Conservation (phyloP, 768 basidiomycete genomes). For the Lactifluus echinatus region DNA sequence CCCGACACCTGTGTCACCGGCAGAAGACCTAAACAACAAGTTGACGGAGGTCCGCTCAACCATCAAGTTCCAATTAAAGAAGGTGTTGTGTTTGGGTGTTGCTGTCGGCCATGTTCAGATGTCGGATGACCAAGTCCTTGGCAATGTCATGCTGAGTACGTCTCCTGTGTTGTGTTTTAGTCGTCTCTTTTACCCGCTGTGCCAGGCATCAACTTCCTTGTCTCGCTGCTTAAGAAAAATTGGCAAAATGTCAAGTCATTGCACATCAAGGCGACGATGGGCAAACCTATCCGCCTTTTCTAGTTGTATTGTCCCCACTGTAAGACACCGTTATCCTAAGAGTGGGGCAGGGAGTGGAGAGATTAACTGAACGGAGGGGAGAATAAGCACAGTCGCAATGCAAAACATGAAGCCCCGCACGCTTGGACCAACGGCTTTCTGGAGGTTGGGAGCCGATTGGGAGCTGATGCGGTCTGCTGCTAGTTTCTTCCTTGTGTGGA, state of each 20-base stretch:
- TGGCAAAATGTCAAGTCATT: constrained; percentile 99
- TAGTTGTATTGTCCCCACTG: constrained; percentile 31
- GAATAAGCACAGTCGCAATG: constrained; percentile 44
- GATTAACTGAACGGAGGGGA: constrained; percentile 23
- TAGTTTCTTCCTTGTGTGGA: background rate
- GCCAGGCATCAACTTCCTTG: constrained; percentile 97
- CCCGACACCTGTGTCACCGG: constrained; percentile 92
- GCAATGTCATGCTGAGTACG: constrained; percentile 94
- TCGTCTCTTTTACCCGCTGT: background rate
- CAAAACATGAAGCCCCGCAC: constrained; percentile 97
- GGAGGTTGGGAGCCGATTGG: constrained; percentile 70
- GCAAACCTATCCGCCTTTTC: constrained; percentile 94
- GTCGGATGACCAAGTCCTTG: constrained; percentile 94
- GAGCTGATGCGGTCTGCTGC: constrained; percentile 59
- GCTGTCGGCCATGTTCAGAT: constrained; percentile 97
- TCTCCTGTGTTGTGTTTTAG: background rate
- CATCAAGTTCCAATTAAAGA: constrained; percentile 99
- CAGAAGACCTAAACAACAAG: constrained; percentile 86
- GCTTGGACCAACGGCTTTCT: constrained; percentile 87
- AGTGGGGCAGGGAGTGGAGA: constrained; percentile 18
- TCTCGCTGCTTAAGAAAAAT: constrained; percentile 98
- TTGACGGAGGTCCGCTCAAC: constrained; percentile 93
- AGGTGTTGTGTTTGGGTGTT: constrained; percentile 97
- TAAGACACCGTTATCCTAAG: constrained; percentile 10
- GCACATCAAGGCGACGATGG: constrained; percentile 99